Evolutionary conservation across 768 basidiomycete species (phyloP).

Genomic region (Leucocoprinus birnbaumii): DNA sequence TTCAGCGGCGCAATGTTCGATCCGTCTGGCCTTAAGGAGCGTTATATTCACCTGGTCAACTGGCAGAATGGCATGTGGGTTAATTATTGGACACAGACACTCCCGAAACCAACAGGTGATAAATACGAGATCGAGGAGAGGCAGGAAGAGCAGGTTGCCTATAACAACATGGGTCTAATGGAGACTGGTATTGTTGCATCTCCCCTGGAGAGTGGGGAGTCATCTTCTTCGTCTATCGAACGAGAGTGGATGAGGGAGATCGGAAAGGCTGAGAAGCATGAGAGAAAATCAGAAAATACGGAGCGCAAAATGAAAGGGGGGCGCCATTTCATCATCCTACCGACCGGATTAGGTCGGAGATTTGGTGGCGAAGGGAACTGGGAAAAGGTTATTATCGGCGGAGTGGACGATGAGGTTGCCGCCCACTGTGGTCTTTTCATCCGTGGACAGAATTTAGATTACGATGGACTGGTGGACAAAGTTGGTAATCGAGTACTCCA

Average conservation of each 20-base stretch:
- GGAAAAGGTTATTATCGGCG: slow-evolving; percentile 48
- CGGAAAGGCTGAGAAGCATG: slow-evolving; percentile 17
- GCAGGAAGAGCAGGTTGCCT: slow-evolving; percentile 11
- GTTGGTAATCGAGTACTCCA: slow-evolving; percentile 38
- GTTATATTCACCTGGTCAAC: slow-evolving; percentile 43
- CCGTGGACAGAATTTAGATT: slow-evolving; percentile 44
- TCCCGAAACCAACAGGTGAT: not conserved
- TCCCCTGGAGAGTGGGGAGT: not conserved
- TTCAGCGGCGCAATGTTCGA: slow-evolving; percentile 61
- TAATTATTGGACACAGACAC: slow-evolving; percentile 59
- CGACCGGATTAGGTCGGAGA: slow-evolving; percentile 37
- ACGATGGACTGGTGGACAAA: slow-evolving; percentile 43
- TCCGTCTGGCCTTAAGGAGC: slow-evolving; percentile 41
- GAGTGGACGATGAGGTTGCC: slow-evolving; percentile 51
- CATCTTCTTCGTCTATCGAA: slow-evolving; percentile 7
- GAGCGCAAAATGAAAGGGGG: slow-evolving; percentile 21
- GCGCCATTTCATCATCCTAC: slow-evolving; percentile 52
- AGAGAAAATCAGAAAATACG: slow-evolving; percentile 18
- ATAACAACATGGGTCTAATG: slow-evolving; percentile 25
- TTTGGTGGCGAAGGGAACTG: slow-evolving; percentile 45
- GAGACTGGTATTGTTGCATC: slow-evolving; percentile 20
- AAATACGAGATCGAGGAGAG: slow-evolving; percentile 10
- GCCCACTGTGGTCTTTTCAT: slow-evolving; percentile 58
- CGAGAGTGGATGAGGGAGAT: slow-evolving; percentile 8
- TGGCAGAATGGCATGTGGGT: slow-evolving; percentile 57